A percentile compares a stretch with the other conserved stretches of the same genome.
phyloP scores from a whole-genome alignment of 2,329 filamentous ascomycete species.

The Lomentospora prolificans region DNA sequence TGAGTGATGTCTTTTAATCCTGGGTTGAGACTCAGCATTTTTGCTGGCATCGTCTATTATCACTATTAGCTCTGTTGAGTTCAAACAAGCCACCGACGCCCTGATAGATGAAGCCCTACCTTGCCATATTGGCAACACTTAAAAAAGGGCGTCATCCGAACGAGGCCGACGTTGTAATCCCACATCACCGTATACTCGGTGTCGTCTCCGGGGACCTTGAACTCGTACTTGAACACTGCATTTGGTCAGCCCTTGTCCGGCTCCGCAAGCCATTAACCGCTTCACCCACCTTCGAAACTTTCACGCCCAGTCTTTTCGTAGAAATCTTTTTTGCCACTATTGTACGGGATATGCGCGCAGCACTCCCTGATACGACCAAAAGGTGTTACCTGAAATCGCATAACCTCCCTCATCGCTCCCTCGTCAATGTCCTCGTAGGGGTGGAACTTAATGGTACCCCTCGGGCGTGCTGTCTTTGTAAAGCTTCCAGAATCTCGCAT shows the following conservation, averaged over 20 bases:
- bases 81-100: too few species aligned
- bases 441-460: constrained; percentile 61
- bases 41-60: constrained; percentile 72
- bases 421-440: constrained; percentile 61
- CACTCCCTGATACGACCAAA: constrained; percentile 51
- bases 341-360: constrained; percentile 79
- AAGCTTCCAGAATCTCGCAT: constrained; percentile 58
- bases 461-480: constrained; percentile 44
- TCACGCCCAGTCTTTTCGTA: constrained; percentile 77
- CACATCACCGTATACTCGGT: constrained; percentile 74
- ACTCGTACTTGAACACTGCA: constrained; percentile 75
- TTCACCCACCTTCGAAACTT: constrained; percentile 74
- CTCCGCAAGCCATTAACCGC: background rate
- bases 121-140: constrained; percentile 83
- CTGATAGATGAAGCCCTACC: too few species aligned
- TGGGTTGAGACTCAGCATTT: constrained; percentile 67
- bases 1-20: constrained; percentile 84
- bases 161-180: constrained; percentile 93
- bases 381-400: constrained; percentile 56
- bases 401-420: constrained; percentile 45
- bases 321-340: constrained; percentile 87
- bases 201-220: constrained; percentile 58
- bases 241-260: background rate
- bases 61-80: constrained; percentile 3
- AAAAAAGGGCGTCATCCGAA: constrained; percentile 91